These are phyloP conservation scores for Annulohypoxylon truncatum DNA, from an alignment of 2,329 filamentous ascomycete genomes.

Conservation along the genomic window DNA sequence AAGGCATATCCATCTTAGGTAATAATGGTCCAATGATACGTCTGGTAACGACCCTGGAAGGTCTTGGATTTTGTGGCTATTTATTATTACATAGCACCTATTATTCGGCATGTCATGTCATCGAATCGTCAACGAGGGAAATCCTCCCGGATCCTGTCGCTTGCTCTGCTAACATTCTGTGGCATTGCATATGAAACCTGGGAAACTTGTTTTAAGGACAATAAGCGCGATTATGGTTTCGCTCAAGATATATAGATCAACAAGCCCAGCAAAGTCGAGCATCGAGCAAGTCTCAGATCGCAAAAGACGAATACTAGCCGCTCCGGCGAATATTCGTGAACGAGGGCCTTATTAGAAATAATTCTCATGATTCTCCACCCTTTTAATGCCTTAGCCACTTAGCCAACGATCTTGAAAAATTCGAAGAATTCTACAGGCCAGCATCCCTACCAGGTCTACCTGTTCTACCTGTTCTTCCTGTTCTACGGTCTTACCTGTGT, in stretches of 20 bases:
- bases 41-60: neutral
- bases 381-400: slow-evolving; percentile 15
- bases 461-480: neutral
- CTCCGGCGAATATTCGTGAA: slow-evolving; percentile 42
- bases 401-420: slow-evolving; percentile 13
- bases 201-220: slow-evolving; percentile 36
- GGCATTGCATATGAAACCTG: slow-evolving; percentile 33
- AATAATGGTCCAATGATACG: slow-evolving; percentile 25
- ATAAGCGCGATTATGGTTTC: slow-evolving; percentile 14
- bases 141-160: slow-evolving; percentile 38
- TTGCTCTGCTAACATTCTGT: slow-evolving; percentile 7
- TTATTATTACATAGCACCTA: neutral
- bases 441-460: neutral
- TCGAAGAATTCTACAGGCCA: neutral
- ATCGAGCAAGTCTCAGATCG: slow-evolving; percentile 30
- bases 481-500: neutral
- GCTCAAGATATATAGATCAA: slow-evolving; percentile 30
- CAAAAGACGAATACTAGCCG: slow-evolving; percentile 26
- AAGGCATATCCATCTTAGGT: slow-evolving; percentile 34
- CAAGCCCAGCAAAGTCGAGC: too few relatives aligned
- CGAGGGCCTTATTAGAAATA: slow-evolving; percentile 21
- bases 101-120: slow-evolving; percentile 33
- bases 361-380: slow-evolving; percentile 33
- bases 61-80: slow-evolving; percentile 1
- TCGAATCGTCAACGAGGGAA: slow-evolving; percentile 30